Evolutionary conservation across 352 stramenopile genomes (phyloP), one percentile per base, ranked within the genome.

Genomic region (Globisporangium takayamanum): DNA sequence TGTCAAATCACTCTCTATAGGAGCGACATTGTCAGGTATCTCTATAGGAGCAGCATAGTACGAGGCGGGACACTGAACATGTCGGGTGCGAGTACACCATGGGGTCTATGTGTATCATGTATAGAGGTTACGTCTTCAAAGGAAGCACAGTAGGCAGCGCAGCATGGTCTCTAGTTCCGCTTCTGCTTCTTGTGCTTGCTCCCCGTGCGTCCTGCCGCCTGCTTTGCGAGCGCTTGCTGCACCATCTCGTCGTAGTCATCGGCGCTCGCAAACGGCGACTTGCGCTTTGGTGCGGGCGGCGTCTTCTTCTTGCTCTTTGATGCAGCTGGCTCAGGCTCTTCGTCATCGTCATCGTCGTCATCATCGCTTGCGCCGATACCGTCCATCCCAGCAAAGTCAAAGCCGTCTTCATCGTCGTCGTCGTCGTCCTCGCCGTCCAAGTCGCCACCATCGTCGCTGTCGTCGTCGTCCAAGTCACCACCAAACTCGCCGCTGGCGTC

Each of bases 171-270:
- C 55, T 66, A 59, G 47, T 42, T 64, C n/a, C 51, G 37, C 61
- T 72, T 70, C 57, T 68, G 59, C 60, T 86, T 81, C 64, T 84
- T 80, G 33, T 69, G 69, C n/a, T 50, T 47, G 51, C 67, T 61
- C 42, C 53, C 52, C 44, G 73, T 57, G 49, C 50, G 45, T 64
- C 61, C 49, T 49, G 54, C 47, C 71, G 60, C 20, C 53, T 87
- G 77, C 54, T 88, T 80, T n/a, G 68, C 69, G 55, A 87, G 68
- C 28, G 80, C 78, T 11, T 89, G 67, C 46, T 73, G 69, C 55
- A 91, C 75, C 64, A 91, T 83, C 63, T 67, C 54, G 12, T 88
- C 80, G 63, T 90, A 91, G 65, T 91, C 79, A 57, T 91, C 83
- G 36, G 83, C 80, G 26, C 71, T 77, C n/a, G 77, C 80, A 55